Conservation (phyloP, 768 basidiomycete genomes). For the Boletus fagicola region DNA sequence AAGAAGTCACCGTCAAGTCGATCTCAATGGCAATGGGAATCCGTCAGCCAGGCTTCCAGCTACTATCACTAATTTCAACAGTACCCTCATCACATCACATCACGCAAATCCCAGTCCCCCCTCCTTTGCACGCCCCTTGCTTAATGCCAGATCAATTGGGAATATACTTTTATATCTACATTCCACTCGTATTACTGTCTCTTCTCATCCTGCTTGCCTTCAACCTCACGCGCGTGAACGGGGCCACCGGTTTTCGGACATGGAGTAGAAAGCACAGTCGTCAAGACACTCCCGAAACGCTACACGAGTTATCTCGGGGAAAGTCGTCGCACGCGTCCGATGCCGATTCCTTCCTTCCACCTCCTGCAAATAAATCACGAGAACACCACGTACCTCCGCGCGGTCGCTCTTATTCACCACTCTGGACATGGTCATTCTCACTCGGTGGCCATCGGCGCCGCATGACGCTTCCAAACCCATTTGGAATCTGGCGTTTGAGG, state of each 20-base stretch:
- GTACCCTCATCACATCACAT: conserved; percentile 26
- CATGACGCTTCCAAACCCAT: conserved; percentile 22
- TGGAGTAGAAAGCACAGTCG: conserved; percentile 10
- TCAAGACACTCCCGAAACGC: conserved; percentile 5
- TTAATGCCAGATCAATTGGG: conserved; percentile 80
- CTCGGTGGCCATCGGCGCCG: conserved; percentile 26
- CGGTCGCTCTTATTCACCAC: conserved; percentile 13
- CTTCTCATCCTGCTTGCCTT: conserved; percentile 43
- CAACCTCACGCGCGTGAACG: conserved; percentile 22
- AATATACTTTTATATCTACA: conserved; percentile 72
- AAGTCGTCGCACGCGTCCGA: conserved; percentile 3
- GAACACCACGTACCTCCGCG: conserved; percentile 6
- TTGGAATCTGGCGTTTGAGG: conserved; percentile 9
- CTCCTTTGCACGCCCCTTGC: conserved; percentile 61
- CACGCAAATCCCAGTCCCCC: conserved; percentile 31
- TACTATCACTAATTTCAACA: conserved; percentile 68
- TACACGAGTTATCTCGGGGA: conserved; percentile 12
- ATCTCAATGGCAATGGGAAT: conserved; percentile 91
- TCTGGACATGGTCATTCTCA: conserved; percentile 28
- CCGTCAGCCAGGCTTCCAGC: conserved; percentile 80
- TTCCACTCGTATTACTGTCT: conserved; percentile 64
- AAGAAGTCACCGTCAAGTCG: conserved; percentile 86
- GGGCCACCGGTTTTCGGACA: conserved; percentile 3
- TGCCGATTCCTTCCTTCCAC: conserved; percentile 17
- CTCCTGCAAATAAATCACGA: conserved; percentile 16